Evolutionary conservation across 148 eudicot genomes (phyloP).

Genomic region (Talinum fruticosum): DNA sequence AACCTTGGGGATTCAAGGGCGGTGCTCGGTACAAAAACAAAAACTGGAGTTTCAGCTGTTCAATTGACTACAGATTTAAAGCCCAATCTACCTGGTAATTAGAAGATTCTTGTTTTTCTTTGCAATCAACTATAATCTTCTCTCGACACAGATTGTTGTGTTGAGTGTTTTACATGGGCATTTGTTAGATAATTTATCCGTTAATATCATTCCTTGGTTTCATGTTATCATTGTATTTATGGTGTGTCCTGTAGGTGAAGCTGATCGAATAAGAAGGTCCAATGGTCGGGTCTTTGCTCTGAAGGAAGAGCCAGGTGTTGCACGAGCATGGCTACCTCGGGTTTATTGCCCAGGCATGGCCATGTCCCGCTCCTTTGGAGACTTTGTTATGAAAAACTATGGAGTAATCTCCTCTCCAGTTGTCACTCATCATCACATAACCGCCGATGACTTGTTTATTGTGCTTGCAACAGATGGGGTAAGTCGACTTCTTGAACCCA

Average conservation of each 20-base stretch:
- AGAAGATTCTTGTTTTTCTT: not conserved
- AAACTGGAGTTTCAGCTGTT: conserved; percentile 50
- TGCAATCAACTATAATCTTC: not conserved
- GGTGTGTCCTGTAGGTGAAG: conserved; percentile 49
- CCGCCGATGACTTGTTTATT: conserved; percentile 57
- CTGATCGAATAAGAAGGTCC: conserved; percentile 58
- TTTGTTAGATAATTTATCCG: too few relatives aligned
- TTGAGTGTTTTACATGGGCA: too few relatives aligned
- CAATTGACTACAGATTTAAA: conserved; percentile 80
- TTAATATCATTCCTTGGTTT: not conserved
- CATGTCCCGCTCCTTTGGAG: conserved; percentile 93
- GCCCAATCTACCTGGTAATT: conserved; percentile 75
- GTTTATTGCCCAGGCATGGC: conserved; percentile 79
- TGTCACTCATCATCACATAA: conserved; percentile 54
- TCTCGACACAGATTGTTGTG: too few relatives aligned
- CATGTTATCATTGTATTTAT: not conserved
- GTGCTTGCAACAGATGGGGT: conserved; percentile 94
- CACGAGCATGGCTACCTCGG: conserved; percentile 83
- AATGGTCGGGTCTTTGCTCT: conserved; percentile 82
- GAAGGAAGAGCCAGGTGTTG: conserved; percentile 72
- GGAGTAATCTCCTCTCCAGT: conserved; percentile 82
- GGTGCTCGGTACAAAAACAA: conserved; percentile 62
- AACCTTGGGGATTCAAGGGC: conserved; percentile 98
- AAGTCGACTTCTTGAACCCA: conserved; percentile 13
- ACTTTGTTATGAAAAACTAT: conserved; percentile 71